Conservation (phyloP, 192 early-diverging fungal genomes). For the Spinellus fusiger region DNA sequence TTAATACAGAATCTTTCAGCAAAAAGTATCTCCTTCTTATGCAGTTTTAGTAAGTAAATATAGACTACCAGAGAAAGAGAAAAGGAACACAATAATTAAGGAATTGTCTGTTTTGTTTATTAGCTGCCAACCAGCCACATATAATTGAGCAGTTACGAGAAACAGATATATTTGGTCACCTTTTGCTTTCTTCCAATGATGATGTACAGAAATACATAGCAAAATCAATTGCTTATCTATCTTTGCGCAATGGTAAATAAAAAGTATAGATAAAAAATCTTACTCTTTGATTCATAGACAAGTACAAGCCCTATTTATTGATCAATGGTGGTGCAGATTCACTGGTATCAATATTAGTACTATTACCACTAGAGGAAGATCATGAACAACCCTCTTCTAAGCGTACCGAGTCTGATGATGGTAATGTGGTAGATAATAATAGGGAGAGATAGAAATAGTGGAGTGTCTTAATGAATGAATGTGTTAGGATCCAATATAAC, state of each 20-base stretch:
- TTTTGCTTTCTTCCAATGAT: constrained; percentile 34
- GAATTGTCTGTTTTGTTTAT: neutral
- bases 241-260: constrained; percentile 44
- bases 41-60: constrained; percentile 22
- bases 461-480: too few species aligned
- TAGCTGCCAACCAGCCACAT: constrained; percentile 41
- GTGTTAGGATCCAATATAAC: neutral
- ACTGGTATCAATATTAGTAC: constrained; percentile 12
- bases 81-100: neutral
- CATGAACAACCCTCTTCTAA: too few species aligned
- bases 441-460: too few species aligned
- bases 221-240: constrained; percentile 52
- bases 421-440: too few species aligned
- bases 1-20: constrained; percentile 38
- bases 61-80: neutral
- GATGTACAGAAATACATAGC: constrained; percentile 49
- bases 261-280: neutral
- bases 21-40: constrained; percentile 36
- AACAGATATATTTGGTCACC: constrained; percentile 32
- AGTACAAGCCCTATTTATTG: constrained; percentile 33
- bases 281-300: constrained; percentile 11
- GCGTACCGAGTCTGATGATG: too few species aligned
- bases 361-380: constrained; percentile 2
- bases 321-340: constrained; percentile 23
- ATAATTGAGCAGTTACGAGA: constrained; percentile 40